Base-by-base conservation (phyloP, 257 asterid species). In the Mitragyna speciosa region DNA sequence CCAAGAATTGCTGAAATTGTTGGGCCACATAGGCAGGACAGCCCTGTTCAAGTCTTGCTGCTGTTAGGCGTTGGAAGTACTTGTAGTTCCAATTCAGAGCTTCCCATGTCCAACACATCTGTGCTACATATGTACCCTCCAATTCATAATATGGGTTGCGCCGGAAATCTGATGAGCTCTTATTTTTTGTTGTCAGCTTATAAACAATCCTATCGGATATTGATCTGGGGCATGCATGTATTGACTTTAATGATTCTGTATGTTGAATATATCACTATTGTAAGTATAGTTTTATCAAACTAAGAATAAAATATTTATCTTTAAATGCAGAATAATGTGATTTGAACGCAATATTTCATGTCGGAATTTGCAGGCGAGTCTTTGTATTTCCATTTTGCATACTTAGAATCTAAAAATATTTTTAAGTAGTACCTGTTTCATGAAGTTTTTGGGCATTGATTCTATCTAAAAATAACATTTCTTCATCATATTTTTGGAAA, bases 401-500 rank as follows among this genome's bases (percentile, higher is more conserved):
- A 36, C 4, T 36, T 4, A 36, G 39, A 36, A 36, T 36, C 39
- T 36, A 36, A 36, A 1, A 36, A 36, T 36, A 36, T 36, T 36
- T 36, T 36, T 36, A 36, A 36, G 39, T 12, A 0, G 12, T 82
- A 92, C 97, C 98, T 76, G 97, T 93, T 88, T 94, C 98, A 12
- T 90, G 95, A 73, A 94, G 96, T 81, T 93, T 94, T 79, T 94
- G 98, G 8, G 85, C 89, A 43, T 89, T 87, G 30, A 94, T 90
- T 80, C 95, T 76, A 82, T 94, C 98, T n/a, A 94, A 76, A 61
- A 93, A 94, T 51, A 93, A 28, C 98, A 94, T 94, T 81, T 94
- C 98, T 73, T 94, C 98, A 31, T 94, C 97, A 76, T 94, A 94
- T 78, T 94, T 94, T 20, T 93, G 98, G 86, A 93, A 94, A 12